Conservation (phyloP, 2,329 filamentous ascomycete species). For the Intubia oerlemansii region DNA sequence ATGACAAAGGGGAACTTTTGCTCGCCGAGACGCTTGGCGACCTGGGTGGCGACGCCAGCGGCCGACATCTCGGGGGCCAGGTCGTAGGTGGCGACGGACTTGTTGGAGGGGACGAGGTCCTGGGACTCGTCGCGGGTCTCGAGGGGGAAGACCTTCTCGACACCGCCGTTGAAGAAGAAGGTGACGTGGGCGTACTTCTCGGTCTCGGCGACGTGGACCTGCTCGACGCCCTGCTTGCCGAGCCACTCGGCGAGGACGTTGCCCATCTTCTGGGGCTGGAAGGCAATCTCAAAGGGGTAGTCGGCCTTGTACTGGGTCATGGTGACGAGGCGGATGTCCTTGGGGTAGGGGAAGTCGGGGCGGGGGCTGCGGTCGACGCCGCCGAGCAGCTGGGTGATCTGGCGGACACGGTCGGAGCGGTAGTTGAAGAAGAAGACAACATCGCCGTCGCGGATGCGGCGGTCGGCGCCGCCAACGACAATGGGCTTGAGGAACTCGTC, state of each 20-base stretch:
- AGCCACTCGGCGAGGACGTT: constrained; percentile 98
- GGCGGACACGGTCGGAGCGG: constrained; percentile 88
- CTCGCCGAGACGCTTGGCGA: constrained; percentile 67
- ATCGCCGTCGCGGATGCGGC: constrained; percentile 76
- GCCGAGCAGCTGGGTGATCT: constrained; percentile 86
- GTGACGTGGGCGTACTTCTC: constrained; percentile 99
- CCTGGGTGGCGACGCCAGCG: constrained; percentile 71
- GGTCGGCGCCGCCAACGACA: constrained; percentile 71
- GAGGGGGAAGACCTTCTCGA: constrained; percentile 85
- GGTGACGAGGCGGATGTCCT: constrained; percentile 65
- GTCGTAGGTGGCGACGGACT: constrained; percentile 81
- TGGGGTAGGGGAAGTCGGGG: constrained; percentile 84
- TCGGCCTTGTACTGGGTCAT: constrained; percentile 98
- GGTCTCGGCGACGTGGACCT: constrained; percentile 94
- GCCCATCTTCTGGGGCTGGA: constrained; percentile 86
- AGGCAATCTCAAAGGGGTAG: constrained; percentile 81
- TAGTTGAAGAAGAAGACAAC: constrained; percentile 99
- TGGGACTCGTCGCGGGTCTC: constrained; percentile 73
- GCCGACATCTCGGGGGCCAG: constrained; percentile 91
- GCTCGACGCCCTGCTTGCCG: constrained; percentile 68
- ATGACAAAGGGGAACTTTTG: constrained; percentile 89
- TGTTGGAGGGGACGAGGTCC: constrained; percentile 70
- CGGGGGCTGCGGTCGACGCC: constrained; percentile 71
- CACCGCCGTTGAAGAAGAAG: constrained; percentile 98
- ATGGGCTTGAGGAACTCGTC: constrained; percentile 99